Base-by-base conservation (phyloP, 495 filamentous ascomycete genomes). In the Aspergillus homomorphus region DNA sequence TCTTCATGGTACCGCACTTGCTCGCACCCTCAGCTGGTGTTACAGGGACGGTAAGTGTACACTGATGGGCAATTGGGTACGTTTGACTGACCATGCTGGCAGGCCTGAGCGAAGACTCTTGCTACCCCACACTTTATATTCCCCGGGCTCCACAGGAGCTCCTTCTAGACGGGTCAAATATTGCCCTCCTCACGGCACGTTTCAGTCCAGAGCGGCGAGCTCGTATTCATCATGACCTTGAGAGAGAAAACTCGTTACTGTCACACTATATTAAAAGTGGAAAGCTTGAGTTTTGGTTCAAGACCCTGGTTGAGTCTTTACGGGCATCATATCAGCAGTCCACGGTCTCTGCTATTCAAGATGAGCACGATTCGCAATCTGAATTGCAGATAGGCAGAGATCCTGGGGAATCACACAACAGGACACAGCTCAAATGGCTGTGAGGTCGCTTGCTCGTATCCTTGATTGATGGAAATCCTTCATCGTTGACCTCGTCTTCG, bases 261-360 rank as follows among this genome's bases (percentile, higher is more conserved):
- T 64, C 69, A 10, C 65, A 73, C 23, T 79, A 77, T 57, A 73
- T 90, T 18, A 82, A 87, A 48, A 78, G 79, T 62, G 77, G 82
- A 16, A 77, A 82, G 38, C 73, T 89, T 23, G 84, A 82, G 8
- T 77, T 82, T 51, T 87, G 86, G 85, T 82, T 78, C 51, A 79
- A 79, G 52, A 77, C 80, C 53, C 73, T 83, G 23, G 56, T 75
- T 22, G 72, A 66, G 18, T 70, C 61, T 20, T 56, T 66, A 22
- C 56, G 59, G 38, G 45, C 51, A n/a, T 18, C 46, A 15, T 52
- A 59, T 2, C 18, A 19, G 19, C 8, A 38, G 38, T 19, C 45
- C 10, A 33, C n/a, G 19, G 3, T 43, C 49, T 7, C 22, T 28
- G 53, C 28, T n/a, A 20, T 9, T 20, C n/a, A 45, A 15, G 23